Conservation (phyloP, 2,329 filamentous ascomycete genomes). For the Botrytis fabae region DNA sequence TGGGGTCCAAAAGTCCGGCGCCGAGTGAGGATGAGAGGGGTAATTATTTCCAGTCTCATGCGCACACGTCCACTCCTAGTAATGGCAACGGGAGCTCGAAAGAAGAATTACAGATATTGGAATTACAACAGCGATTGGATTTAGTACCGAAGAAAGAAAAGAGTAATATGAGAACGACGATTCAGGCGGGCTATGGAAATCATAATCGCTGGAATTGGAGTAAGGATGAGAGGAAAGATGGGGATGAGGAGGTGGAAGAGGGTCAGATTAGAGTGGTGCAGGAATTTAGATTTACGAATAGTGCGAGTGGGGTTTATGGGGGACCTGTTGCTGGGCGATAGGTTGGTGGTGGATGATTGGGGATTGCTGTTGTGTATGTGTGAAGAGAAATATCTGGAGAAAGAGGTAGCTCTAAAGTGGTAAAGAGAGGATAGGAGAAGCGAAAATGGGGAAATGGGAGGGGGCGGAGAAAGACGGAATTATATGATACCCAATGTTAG, state of each 20-base stretch:
- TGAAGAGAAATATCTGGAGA: too few relatives aligned
- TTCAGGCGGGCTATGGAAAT: not conserved
- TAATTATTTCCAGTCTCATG: not conserved
- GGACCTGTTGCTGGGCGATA: constrained; percentile 10
- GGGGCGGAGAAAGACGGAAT: too few relatives aligned
- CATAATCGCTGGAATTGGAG: constrained; percentile 7
- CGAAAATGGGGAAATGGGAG: not conserved
- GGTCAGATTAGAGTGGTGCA: constrained; percentile 12
- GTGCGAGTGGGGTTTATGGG: not conserved
- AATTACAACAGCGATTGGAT: not conserved
- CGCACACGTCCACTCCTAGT: not conserved
- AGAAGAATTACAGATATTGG: not conserved
- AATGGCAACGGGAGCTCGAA: not conserved
- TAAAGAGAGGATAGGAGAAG: not conserved
- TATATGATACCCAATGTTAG: constrained; percentile 4
- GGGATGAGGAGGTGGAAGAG: not conserved
- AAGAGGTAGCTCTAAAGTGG: not conserved
- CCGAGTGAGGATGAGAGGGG: not conserved
- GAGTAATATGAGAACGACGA: constrained; percentile 13
- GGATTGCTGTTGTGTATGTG: not conserved
- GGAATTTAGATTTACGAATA: constrained; percentile 18
- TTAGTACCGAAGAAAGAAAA: constrained; percentile 19
- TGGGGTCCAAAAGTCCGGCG: not conserved
- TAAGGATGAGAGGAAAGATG: not conserved
- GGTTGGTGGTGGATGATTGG: not conserved